Evolutionary conservation across 2,329 filamentous ascomycete species (phyloP), one percentile per base, ranked within the genome.

Genomic region (Thelonectria rubi): DNA sequence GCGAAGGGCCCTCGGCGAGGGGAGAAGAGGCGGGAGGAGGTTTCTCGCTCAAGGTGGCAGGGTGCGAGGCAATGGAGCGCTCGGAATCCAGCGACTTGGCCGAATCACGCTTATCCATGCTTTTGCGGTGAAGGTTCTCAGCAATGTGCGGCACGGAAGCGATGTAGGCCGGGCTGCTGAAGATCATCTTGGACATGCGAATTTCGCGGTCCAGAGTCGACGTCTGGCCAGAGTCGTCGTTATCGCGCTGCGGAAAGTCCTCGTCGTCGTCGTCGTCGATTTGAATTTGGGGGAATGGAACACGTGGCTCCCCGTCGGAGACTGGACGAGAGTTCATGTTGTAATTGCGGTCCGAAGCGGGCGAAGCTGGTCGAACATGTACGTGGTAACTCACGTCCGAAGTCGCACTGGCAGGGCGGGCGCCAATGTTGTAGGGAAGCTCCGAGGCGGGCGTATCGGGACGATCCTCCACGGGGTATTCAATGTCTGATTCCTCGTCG

Each of bases 91-190:
- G 67, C 34, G 82, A 79, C 68, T 82, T 84, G 43, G 77, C 81
- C n/a, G 84, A 86, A 64, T 85, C 83, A 52, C 82, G 81, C 59
- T 82, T 83, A 53, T 79, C 75, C 24, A 69, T 54, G 26, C 69
- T 63, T 52, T 72, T 67, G 9, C 67, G 60, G 15, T 71, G 69
- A 45, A 73, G 70, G 52, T 72, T 68, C 30, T 76, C 72, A 2
- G 72, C 71, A n/a, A 79, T 72, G 47, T 78, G 76, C 11, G 77
- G 78, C 5, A 83, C 71, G 14, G 76, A 78, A 1, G 75, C 73
- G 21, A 75, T 77, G 54, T 79, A 79, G 39, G 75, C 77, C 5
- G 76, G 71, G 37, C 74, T 76, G 37, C 71, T 74, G 59, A 80
- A 80, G 42, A 80, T 75, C 70, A 79, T 74, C 65, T 76, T 78